These are phyloP conservation scores for Lactifluus piperatus DNA, from an alignment of 768 basidiomycete genomes.

Conservation along the genomic window DNA sequence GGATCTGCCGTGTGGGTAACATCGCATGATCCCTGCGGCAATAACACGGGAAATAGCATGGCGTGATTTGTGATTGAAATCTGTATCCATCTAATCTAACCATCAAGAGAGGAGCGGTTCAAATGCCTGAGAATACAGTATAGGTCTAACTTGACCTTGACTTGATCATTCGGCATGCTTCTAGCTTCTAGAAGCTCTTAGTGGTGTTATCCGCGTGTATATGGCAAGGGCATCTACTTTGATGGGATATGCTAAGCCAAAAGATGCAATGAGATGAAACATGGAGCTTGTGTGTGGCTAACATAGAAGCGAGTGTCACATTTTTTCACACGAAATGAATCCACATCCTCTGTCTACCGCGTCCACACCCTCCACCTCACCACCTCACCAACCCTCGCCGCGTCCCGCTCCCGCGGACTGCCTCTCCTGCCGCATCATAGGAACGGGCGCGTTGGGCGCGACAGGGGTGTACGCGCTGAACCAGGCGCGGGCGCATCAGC, in stretches of 20 bases:
- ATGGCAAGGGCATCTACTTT: too few relatives aligned
- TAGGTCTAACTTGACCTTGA: too few relatives aligned
- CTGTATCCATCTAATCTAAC: too few relatives aligned
- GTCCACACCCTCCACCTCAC: not conserved
- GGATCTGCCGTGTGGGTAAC: not conserved
- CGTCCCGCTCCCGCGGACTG: slow-evolving; percentile 35
- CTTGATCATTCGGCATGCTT: too few relatives aligned
- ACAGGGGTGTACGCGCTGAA: slow-evolving; percentile 62
- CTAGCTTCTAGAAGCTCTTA: too few relatives aligned
- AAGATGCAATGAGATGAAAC: not conserved
- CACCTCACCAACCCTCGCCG: not conserved
- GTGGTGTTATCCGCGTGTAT: too few relatives aligned
- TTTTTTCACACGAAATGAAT: not conserved
- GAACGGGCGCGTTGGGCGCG: slow-evolving; percentile 51
- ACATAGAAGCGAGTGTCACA: too few relatives aligned
- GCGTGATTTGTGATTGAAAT: too few relatives aligned
- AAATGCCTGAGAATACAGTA: too few relatives aligned
- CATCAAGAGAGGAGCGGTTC: too few relatives aligned
- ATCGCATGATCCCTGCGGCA: not conserved
- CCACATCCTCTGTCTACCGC: not conserved
- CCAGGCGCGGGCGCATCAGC: slow-evolving; percentile 52
- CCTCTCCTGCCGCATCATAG: slow-evolving; percentile 60
- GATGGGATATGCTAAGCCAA: too few relatives aligned
- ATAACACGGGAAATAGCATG: too few relatives aligned
- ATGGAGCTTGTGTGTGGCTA: not conserved